Evolutionary conservation across 306 rosid genomes (phyloP), one percentile per base, ranked within the genome.

Genomic region (Rosa multiflora): DNA sequence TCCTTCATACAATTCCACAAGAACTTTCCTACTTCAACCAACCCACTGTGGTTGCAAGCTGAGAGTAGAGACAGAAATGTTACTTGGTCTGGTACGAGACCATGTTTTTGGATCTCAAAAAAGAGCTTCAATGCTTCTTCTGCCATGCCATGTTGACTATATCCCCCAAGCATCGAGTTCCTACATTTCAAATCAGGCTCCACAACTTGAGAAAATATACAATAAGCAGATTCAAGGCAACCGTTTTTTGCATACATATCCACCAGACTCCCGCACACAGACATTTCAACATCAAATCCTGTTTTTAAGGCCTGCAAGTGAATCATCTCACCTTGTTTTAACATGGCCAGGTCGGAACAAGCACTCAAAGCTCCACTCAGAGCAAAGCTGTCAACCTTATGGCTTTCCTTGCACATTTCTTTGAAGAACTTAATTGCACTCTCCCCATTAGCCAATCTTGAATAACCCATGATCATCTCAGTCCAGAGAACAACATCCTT

Each of bases 151-250:
- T 91, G 97, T 81, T 87, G 91, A 81, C 93, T 83, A 72, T 86
- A 94, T 86, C 99, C 99, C 68, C 95, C 97, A 14, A 94, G 93
- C 93, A 94, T 92, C 2, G 97, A 76, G 89, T 94, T 94, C 91
- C 93, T 91, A 75, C 97, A 92, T 86, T 84, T 91, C 84, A 94
- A 85, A 85, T 94, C 97, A 35, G 94, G 92, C 67, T 67, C 55
- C 52, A 77, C 29, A 70, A 86, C 93, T 67, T 69, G 86, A 56
- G 87, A 91, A 86, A 94, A 92, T 77, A 86, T 73, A 53, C 70
- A 53, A 72, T 67, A 21, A 75, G 97, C 93, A 51, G 88, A 84
- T 75, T 78, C 77, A 74, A 94, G 89, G 82, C 70, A 29, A 53
- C 97, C 99, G 42, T 87, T 94, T 90, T 94, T 94, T 48, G 93